Evolutionary conservation across 176 grass and related monocot species (phyloP).

Genomic region (Calamus simplicifolius): DNA sequence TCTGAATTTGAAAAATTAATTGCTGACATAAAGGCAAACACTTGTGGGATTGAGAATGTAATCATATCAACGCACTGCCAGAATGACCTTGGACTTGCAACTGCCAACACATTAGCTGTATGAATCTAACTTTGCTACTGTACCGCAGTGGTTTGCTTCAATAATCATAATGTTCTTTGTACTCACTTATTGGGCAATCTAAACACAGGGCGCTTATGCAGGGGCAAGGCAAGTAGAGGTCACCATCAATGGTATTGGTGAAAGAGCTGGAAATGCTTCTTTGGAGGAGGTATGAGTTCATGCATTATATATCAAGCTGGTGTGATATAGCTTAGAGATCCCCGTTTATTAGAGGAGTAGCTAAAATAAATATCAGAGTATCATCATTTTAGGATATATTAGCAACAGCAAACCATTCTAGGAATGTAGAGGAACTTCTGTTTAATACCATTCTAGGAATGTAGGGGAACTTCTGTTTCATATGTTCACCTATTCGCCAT

Average conservation of each 20-base stretch:
- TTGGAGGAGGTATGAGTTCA: slow-evolving; percentile 68
- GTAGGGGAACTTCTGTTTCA: no score
- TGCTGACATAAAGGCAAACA: slow-evolving; percentile 82
- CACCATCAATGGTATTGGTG: slow-evolving; percentile 95
- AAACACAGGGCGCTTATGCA: slow-evolving; percentile 71
- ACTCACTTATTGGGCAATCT: slow-evolving; percentile 40
- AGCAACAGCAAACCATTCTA: no score
- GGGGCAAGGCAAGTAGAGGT: slow-evolving; percentile 90
- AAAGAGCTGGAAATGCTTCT: slow-evolving; percentile 98
- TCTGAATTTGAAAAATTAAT: slow-evolving; percentile 76
- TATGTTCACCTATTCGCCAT: no score
- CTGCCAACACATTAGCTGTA: slow-evolving; percentile 87
- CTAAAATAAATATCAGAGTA: no score
- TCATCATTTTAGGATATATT: no score
- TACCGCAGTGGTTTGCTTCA: neutral
- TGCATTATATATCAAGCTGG: neutral
- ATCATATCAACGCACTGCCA: slow-evolving; percentile 98
- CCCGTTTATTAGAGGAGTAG: no score
- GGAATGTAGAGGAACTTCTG: no score
- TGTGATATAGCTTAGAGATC: no score
- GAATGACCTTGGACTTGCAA: slow-evolving; percentile 96
- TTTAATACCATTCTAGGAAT: no score
- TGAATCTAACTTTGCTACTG: slow-evolving; percentile 21
- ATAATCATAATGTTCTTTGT: neutral
- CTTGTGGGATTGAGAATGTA: slow-evolving; percentile 75